Evolutionary conservation across 2,329 filamentous ascomycete species (phyloP), one percentile per base, ranked within the genome.

Genomic region (Drechslerella dactyloides): DNA sequence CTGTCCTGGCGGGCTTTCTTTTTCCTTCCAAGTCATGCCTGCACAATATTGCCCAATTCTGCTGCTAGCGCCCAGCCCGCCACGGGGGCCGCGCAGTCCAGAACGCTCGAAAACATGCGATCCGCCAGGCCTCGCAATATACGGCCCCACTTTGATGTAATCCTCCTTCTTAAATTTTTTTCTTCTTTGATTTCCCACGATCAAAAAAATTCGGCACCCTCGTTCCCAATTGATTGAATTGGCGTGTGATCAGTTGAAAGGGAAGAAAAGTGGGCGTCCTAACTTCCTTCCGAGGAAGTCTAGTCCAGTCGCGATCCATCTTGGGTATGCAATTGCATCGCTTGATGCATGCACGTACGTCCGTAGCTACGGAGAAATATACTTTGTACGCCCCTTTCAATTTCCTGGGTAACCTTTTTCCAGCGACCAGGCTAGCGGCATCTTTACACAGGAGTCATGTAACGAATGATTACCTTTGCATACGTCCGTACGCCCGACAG

Each of bases 21-120:
- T 33, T 33, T 33, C 27, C 27, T 4, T 33, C 27, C 27, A 33
- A 33, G 27, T 33, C 27, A 8, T 33, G 27, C 27, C 37, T 42
- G 37, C 37, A 17, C 37, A 42, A 17, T 42, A 42, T 42, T 42
- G 37, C 37, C 37, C 37, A 42, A 42, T 42, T 42, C 37, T 42
- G 37, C 37, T 13, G 5, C 37, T 42, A 42, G 37, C 37, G 37
- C 37, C 37, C 37, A 13, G 37, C 37, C 13, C 13, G 13, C 37
- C 37, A 42, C 37, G 37, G 37, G 37, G 37, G 37, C 5, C 11
- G 37, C 37, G 37, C 37, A 42, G 37, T 42, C 37, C 37, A 42
- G 37, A 42, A 15, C 37, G 37, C n/a, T 42, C 37, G 37, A 42
- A 42, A 42, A 33, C 27, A 33, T 33, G 27, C 27, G 27, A 33